Evolutionary conservation across 805 yeast genomes (phyloP).

Genomic region (Spathaspora passalidarum): DNA sequence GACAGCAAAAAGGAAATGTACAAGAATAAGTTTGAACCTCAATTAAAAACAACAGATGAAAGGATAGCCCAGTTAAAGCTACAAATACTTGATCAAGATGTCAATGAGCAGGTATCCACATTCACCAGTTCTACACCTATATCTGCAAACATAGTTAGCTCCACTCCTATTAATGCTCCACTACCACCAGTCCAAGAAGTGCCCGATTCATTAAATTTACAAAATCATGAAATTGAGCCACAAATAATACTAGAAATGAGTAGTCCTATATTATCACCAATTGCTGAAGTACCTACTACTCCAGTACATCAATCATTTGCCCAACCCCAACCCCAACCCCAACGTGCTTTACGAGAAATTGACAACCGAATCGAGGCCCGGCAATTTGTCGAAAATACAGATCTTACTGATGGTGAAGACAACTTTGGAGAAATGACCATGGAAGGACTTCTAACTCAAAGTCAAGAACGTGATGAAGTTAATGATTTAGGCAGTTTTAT

Average conservation of each 20-base stretch:
- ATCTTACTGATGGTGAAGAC: slow-evolving; percentile 24
- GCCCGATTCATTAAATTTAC: not conserved
- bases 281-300: not conserved
- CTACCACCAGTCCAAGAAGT: slow-evolving; percentile 1
- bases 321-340: not conserved
- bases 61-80: slow-evolving; percentile 1
- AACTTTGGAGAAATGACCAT: slow-evolving; percentile 30
- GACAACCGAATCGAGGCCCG: not conserved
- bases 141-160: not conserved
- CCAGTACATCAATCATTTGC: too few species aligned
- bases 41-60: slow-evolving; percentile 16
- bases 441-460: slow-evolving; percentile 34
- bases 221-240: not conserved
- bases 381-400: not conserved
- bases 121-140: not conserved
- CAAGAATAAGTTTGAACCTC: slow-evolving; percentile 22
- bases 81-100: not conserved
- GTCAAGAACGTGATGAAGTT: slow-evolving; percentile 27
- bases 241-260: not conserved
- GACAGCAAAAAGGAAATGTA: slow-evolving; percentile 33
- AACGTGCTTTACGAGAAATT: not conserved
- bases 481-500: slow-evolving; percentile 31
- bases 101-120: not conserved
- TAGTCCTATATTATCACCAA: not conserved
- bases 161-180: not conserved